These are phyloP conservation scores for Pseudogymnoascus sp. DNA, from an alignment of 2,329 filamentous ascomycete species.

Conservation along the genomic window DNA sequence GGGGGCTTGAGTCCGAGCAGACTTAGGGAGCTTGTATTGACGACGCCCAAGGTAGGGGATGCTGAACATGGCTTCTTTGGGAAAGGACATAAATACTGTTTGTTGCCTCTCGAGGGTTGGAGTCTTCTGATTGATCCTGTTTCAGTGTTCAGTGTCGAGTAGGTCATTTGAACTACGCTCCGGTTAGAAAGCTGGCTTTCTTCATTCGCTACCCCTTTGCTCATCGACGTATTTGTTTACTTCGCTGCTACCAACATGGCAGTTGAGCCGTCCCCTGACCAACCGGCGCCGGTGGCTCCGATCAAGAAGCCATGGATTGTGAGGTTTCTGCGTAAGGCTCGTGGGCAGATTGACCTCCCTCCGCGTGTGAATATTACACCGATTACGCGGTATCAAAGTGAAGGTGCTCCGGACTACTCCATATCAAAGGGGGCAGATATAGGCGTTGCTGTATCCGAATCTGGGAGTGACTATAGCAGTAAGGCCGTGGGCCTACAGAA, in stretches of 20 bases:
- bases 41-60: background rate
- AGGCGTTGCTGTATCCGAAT: background rate
- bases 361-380: background rate
- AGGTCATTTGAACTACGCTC: background rate
- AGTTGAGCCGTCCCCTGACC: background rate
- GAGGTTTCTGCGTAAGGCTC: constrained; percentile 9
- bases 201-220: background rate
- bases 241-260: background rate
- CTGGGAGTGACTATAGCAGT: background rate
- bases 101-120: background rate
- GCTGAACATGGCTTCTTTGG: background rate
- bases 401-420: background rate
- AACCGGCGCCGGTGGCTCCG: background rate
- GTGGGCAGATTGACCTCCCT: constrained; percentile 10
- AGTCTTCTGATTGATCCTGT: background rate
- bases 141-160: background rate
- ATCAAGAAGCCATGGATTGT: background rate
- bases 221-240: background rate
- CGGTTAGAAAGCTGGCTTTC: background rate
- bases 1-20: background rate
- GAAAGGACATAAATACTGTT: background rate
- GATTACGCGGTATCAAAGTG: background rate
- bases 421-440: background rate
- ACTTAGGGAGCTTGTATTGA: background rate
- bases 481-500: background rate